Base-by-base conservation (phyloP, 768 basidiomycete genomes). In the Boletus rubescentipes region DNA sequence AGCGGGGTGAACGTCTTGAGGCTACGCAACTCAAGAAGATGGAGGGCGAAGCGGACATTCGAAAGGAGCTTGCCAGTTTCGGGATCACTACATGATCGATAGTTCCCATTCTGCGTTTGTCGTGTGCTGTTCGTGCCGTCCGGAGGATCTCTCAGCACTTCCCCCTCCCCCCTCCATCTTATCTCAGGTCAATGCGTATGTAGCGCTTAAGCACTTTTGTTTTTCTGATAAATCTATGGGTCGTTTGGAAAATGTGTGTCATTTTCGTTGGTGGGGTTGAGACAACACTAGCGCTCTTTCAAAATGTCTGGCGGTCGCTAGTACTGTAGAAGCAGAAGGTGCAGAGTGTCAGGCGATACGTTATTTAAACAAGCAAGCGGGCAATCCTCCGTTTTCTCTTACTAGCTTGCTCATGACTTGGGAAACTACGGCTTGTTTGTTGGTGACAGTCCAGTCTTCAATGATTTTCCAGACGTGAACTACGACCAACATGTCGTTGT, bases 1-100 rank as follows among this genome's bases (percentile, higher is more conserved):
- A 83, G 65, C 83, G 89, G 34, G 96, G 97, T 1, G 95, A 98
- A 70, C 83, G 87, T 51, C 79, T 99, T 30, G 96, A 99, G 71
- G 87, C 86, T 52, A 99, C 96, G 16, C 96, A 99, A 72, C 75
- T 96, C 61, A 91, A 89, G 83, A 99, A 99, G 83, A 96, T 98
- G 64, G 94, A 97, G 38, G 86, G 87, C 9, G 95, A 98, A 72
- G 80, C 68, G 9, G 89, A 89, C 55, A 92, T 98, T 65, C 77
- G 84, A 64, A 85, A 84, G 66, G 95, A 97, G 75, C 82, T 98
- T 44, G 68, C 77, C 11, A 59, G 62, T 23, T 67, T 79, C 3
- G 68, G 57, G 40, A n/a, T 64, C 34, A 21, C 59, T 4, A 64
- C 55, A 29, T 71, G 40, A 63, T 30, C 14, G 29, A 3, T 20